Evolutionary conservation across 257 asterid species (phyloP), one percentile per base, ranked within the genome.

Genomic region (Sherardia arvensis): DNA sequence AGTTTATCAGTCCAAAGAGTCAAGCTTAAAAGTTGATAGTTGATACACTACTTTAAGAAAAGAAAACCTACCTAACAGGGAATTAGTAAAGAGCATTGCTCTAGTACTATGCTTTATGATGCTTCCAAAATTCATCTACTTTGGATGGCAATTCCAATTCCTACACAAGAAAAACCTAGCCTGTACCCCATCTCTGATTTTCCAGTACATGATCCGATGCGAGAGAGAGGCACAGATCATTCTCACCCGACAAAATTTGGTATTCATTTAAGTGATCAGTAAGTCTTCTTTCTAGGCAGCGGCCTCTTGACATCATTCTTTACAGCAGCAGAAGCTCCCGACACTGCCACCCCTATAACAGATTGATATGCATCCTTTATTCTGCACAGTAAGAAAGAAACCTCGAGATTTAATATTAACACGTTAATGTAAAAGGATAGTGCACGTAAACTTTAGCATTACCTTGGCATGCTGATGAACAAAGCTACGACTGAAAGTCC

Each of bases 401-500:
- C 7, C 22, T 38, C 26, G 9, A 25, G 17, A 62, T 1, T 5
- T 22, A 12, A 62, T 7, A n/a, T 36, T 29, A 20, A 45, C 7
- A 12, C 4, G 23, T 25, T 17, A 8, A 53, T 3, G 45, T 40
- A 59, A 38, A 56, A 22, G 20, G 68, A 29, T 1, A 17, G 17
- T 55, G 11, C 51, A n/a, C 8, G 4, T 49, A 38, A 60, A 38
- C 15, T 49, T 15, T 0, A 15, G 4, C 0, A 49, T 26, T 72
- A 91, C 98, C 96, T 88, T 73, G 98, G 98, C 88, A 88, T 83
- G 47, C 95, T 78, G 38, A 91, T 81, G 80, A 86, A 82, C 72
- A 91, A 80, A 12, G 82, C 84, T 69, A 91, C 82, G 23, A 74
- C 95, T 29, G 84, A 78, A 64, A 91, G 65, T 68, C 95, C 98